Evolutionary conservation across 2,329 filamentous ascomycete species (phyloP).

Genomic region (Cordyceps tenuipes): DNA sequence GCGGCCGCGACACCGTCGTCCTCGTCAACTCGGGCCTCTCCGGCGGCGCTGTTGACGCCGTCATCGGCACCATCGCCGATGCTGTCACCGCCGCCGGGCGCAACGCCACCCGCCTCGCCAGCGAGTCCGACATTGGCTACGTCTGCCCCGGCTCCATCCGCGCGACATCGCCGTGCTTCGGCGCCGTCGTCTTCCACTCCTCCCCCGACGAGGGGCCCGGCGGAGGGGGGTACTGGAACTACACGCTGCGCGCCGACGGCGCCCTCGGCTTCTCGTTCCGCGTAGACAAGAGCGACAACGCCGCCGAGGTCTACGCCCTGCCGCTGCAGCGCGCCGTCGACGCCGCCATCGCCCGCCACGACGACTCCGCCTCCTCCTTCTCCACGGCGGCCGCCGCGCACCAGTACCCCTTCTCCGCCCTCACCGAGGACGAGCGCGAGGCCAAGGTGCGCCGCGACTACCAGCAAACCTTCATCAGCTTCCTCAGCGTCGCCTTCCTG

Average conservation of each 20-base stretch:
- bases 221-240: conserved; percentile 51
- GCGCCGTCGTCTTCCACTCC: conserved; percentile 61
- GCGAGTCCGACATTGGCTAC: conserved; percentile 22
- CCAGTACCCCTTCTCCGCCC: conserved; percentile 25
- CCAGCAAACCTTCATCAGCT: conserved; percentile 55
- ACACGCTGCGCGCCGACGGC: conserved; percentile 58
- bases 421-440: conserved; percentile 40
- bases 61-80: conserved; percentile 44
- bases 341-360: conserved; percentile 40
- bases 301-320: conserved; percentile 56
- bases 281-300: conserved; percentile 49
- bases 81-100: conserved; percentile 19
- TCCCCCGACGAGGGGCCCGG: conserved; percentile 52
- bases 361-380: conserved; percentile 13
- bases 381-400: conserved; percentile 24
- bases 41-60: conserved; percentile 59
- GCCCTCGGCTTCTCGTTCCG: conserved; percentile 47
- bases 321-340: conserved; percentile 65
- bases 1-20: conserved; percentile 54
- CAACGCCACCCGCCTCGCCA: conserved; percentile 17
- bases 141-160: conserved; percentile 51
- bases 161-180: conserved; percentile 64
- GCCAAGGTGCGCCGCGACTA: conserved; percentile 51
- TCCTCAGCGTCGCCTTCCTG: conserved; percentile 59
- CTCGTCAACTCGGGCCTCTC: conserved; percentile 67